A percentile compares a stretch with the other conserved stretches of the same genome.
These are phyloP conservation scores for Globisporangium lucens DNA, from an alignment of 352 stramenopile species.

Conservation along the genomic window DNA sequence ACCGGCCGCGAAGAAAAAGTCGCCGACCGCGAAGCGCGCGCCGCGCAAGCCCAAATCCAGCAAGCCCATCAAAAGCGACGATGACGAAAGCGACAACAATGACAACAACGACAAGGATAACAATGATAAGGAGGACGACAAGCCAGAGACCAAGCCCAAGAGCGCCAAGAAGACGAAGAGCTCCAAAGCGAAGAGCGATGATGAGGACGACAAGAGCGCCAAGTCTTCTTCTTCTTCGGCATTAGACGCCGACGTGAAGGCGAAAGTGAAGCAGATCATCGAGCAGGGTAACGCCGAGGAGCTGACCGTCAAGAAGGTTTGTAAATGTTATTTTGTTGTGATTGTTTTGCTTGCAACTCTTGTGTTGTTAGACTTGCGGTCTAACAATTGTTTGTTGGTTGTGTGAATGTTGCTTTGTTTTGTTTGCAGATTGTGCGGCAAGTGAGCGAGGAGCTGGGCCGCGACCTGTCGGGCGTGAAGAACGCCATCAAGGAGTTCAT, in stretches of 20 bases:
- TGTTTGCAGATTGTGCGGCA: slow-evolving; percentile 63
- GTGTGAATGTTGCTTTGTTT: too few species aligned
- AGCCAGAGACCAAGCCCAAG: slow-evolving; percentile 12
- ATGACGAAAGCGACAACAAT: background rate
- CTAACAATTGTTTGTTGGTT: background rate
- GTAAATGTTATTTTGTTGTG: background rate
- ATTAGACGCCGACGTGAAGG: slow-evolving; percentile 48
- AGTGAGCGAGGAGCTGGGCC: slow-evolving; percentile 58
- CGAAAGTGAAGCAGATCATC: slow-evolving; percentile 79
- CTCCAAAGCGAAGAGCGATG: slow-evolving; percentile 14
- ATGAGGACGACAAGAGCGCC: slow-evolving; percentile 11
- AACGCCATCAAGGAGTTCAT: slow-evolving; percentile 83
- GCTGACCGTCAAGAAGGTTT: slow-evolving; percentile 82
- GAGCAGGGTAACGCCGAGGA: slow-evolving; percentile 68
- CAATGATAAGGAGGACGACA: slow-evolving; percentile 1
- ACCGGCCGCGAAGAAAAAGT: slow-evolving; percentile 20
- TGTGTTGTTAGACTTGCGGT: background rate
- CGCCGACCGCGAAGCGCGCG: slow-evolving; percentile 23
- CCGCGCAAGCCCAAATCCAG: slow-evolving; percentile 15
- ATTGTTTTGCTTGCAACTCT: background rate
- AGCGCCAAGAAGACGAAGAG: slow-evolving; percentile 16
- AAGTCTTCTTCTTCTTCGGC: slow-evolving; percentile 6
- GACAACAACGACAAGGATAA: background rate
- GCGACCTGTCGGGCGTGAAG: slow-evolving; percentile 70
- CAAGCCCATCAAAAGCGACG: slow-evolving; percentile 11